Conservation (phyloP, 106 monocot genomes). For the Allium fistulosum region DNA sequence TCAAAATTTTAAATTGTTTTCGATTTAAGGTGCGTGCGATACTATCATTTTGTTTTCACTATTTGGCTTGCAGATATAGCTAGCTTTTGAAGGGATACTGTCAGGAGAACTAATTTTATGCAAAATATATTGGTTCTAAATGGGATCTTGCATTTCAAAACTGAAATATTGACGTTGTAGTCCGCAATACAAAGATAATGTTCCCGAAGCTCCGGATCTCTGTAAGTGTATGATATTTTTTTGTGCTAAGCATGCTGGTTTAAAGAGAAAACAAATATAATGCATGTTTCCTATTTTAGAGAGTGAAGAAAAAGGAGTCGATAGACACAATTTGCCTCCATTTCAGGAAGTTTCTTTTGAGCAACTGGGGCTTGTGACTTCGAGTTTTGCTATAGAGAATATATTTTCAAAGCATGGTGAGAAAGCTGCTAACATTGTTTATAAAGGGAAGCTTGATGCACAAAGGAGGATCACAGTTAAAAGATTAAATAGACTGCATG, state of each 20-base stretch:
- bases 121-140: constrained; percentile 1
- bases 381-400: constrained; percentile 72
- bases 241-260: neutral
- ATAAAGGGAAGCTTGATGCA: constrained; percentile 86
- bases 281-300: constrained; percentile 15
- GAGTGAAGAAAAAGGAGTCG: constrained; percentile 28
- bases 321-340: constrained; percentile 28
- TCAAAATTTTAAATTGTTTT: too few relatives aligned
- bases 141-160: constrained; percentile 59
- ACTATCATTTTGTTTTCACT: too few relatives aligned
- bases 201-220: constrained; percentile 41
- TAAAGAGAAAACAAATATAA: constrained; percentile 4
- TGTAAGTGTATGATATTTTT: constrained; percentile 21
- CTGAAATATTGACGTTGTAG: constrained; percentile 44
- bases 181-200: constrained; percentile 33
- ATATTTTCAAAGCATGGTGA: constrained; percentile 93
- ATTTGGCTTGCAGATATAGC: too few relatives aligned
- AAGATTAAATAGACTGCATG: constrained; percentile 88
- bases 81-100: too few relatives aligned
- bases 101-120: too few relatives aligned
- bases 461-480: constrained; percentile 79
- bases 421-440: constrained; percentile 92
- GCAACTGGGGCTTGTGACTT: constrained; percentile 80
- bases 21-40: too few relatives aligned
- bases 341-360: constrained; percentile 88